Evolutionary conservation across 2,329 filamentous ascomycete genomes (phyloP).

Genomic region (Didymosphaeria variabile): DNA sequence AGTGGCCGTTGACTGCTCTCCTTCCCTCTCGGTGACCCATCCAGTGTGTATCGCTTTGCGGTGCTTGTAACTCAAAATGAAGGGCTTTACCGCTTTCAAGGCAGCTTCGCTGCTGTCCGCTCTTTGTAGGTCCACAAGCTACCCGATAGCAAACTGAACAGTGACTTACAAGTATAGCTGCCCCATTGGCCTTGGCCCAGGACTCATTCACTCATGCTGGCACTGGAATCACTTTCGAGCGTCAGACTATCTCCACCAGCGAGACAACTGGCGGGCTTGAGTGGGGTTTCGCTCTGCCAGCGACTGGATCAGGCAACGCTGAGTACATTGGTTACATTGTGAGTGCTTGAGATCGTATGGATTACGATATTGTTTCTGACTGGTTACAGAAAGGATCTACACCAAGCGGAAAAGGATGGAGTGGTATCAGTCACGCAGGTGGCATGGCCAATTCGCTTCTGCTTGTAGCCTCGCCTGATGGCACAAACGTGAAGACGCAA

Average conservation of each 20-base stretch:
- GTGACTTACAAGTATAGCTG: constrained; percentile 30
- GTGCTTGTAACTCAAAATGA: constrained; percentile 43
- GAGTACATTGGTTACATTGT: constrained; percentile 52
- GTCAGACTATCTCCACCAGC: constrained; percentile 32
- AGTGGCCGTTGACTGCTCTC: constrained; percentile 37
- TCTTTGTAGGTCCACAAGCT: constrained; percentile 36
- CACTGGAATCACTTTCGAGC: constrained; percentile 45
- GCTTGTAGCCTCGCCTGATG: constrained; percentile 44
- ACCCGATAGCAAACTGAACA: constrained; percentile 11
- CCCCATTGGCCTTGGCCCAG: constrained; percentile 40
- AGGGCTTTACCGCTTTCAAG: constrained; percentile 42
- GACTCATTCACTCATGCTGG: constrained; percentile 40
- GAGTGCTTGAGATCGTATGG: constrained; percentile 12
- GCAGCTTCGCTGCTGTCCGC: constrained; percentile 49
- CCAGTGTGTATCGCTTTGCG: constrained; percentile 27
- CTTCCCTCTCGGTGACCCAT: constrained; percentile 21
- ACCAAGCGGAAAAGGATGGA: constrained; percentile 43
- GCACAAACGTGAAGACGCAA: constrained; percentile 38
- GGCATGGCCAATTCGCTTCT: constrained; percentile 48
- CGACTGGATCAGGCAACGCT: constrained; percentile 32
- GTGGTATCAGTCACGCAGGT: constrained; percentile 48
- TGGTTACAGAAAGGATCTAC: constrained; percentile 39
- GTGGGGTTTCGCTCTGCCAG: constrained; percentile 47
- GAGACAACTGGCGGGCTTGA: constrained; percentile 47
- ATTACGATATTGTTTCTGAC: constrained; percentile 20